Conservation (phyloP, 2,329 filamentous ascomycete species). For the Colletotrichum tanaceti region DNA sequence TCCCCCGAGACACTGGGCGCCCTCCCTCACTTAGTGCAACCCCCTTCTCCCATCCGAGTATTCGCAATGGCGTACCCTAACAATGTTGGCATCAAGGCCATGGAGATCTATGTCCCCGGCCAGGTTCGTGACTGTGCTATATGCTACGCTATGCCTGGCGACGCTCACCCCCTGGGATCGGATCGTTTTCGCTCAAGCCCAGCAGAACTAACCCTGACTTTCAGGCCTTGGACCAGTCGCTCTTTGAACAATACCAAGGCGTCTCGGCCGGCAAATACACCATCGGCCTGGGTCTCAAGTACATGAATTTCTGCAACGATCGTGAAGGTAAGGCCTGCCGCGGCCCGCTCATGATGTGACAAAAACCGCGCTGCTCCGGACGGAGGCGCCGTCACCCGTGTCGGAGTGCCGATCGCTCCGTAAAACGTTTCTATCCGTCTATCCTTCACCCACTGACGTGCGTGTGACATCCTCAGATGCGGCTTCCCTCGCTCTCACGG, state of each 20-base stretch:
- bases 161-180: too few species aligned
- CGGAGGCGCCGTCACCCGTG: constrained; percentile 11
- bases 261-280: constrained; percentile 87
- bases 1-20: too few species aligned
- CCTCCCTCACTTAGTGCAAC: too few species aligned
- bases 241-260: constrained; percentile 88
- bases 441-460: constrained; percentile 21
- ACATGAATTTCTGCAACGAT: constrained; percentile 93
- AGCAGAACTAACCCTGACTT: too few species aligned
- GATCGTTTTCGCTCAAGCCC: too few species aligned
- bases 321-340: constrained; percentile 83
- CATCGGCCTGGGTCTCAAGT: constrained; percentile 88
- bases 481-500: constrained; percentile 85
- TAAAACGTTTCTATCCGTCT: too few species aligned
- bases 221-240: constrained; percentile 52
- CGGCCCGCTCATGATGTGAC: constrained; percentile 34
- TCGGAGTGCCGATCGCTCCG: too few species aligned
- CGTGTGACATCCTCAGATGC: too few species aligned
- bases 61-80: too few species aligned
- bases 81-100: constrained; percentile 90
- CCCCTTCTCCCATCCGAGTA: too few species aligned
- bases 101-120: constrained; percentile 88
- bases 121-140: constrained; percentile 78
- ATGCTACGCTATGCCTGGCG: constrained; percentile 59
- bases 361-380: constrained; percentile 40